Percentiles rank a stretch among this genome's conserved stretches.
phyloP scores from a whole-genome alignment of 129 eudicot genomes.

The Deinandra increscens region DNA sequence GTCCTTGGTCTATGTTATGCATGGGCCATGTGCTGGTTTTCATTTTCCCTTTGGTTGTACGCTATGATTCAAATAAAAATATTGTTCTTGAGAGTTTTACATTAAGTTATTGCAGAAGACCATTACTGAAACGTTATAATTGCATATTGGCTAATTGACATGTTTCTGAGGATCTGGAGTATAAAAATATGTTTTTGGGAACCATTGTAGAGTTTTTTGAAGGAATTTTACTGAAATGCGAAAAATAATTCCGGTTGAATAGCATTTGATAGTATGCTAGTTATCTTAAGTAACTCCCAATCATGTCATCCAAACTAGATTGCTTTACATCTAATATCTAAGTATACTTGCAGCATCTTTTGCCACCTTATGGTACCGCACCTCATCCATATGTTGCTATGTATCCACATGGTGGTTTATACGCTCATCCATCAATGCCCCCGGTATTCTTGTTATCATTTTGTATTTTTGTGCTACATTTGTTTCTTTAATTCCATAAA shows the following conservation, averaged over 20 bases:
- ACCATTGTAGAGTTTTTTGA: not conserved
- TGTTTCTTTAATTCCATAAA: not conserved
- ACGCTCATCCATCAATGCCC: conserved; percentile 88
- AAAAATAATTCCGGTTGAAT: not conserved
- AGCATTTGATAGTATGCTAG: not conserved
- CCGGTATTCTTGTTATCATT: conserved; percentile 52
- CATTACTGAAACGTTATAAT: too few species aligned
- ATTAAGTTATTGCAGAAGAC: too few species aligned
- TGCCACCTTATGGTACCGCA: conserved; percentile 98
- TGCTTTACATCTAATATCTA: conserved; percentile 21
- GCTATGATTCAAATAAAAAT: too few species aligned
- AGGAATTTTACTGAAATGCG: not conserved
- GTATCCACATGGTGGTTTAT: conserved; percentile 97
- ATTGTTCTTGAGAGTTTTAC: not conserved
- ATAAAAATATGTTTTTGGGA: too few species aligned
- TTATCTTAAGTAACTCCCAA: not conserved
- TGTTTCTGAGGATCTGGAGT: too few species aligned
- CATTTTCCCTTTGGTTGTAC: not conserved
- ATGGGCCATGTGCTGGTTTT: not conserved
- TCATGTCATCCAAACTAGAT: not conserved
- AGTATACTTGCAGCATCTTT: conserved; percentile 63
- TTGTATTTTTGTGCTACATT: conserved; percentile 5
- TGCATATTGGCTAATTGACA: too few species aligned
- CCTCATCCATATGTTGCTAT: conserved; percentile 97
- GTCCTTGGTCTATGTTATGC: not conserved